phyloP scores from a whole-genome alignment of 2,329 filamentous ascomycete species.

The Didymella exigua region DNA sequence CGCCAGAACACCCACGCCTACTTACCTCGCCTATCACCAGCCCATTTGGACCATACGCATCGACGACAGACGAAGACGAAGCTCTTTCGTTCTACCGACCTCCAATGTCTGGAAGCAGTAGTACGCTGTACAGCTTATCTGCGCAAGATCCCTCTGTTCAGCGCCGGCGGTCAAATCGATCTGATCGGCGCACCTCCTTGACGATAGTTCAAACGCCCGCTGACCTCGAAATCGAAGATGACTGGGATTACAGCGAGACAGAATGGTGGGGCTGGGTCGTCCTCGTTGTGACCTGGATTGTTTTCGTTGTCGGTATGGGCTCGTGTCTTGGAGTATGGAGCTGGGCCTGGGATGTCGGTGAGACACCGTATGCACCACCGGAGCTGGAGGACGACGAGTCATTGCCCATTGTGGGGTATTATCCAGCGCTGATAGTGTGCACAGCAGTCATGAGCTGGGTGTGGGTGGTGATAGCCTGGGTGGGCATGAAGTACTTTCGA shows the following conservation, averaged over 20 bases:
- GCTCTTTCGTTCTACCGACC: conserved; percentile 64
- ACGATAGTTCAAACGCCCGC: conserved; percentile 32
- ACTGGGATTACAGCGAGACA: conserved; percentile 92
- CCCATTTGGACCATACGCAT: conserved; percentile 66
- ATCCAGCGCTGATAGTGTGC: conserved; percentile 89
- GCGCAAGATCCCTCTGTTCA: conserved; percentile 29
- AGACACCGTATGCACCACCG: conserved; percentile 92
- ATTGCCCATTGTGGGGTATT: conserved; percentile 94
- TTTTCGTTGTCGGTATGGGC: conserved; percentile 96
- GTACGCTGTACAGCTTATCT: conserved; percentile 46
- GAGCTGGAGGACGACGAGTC: conserved; percentile 95
- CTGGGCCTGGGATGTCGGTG: conserved; percentile 98
- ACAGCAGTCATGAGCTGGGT: conserved; percentile 99
- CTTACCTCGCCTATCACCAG: conserved; percentile 53
- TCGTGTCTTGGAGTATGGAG: conserved; percentile 94
- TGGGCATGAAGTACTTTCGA: conserved; percentile 99
- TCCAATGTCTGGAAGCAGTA: conserved; percentile 49
- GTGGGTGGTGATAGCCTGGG: conserved; percentile 96
- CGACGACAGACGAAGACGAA: conserved; percentile 86
- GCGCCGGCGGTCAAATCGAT: conserved; percentile 41
- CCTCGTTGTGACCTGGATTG: conserved; percentile 86
- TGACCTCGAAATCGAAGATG: conserved; percentile 51
- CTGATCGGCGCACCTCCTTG: conserved; percentile 31
- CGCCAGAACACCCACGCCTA: conserved; percentile 34
- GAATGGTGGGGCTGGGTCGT: conserved; percentile 99